phyloP scores from a whole-genome alignment of 1,139 yeast genomes.

The Yamadazyma blattariae region DNA sequence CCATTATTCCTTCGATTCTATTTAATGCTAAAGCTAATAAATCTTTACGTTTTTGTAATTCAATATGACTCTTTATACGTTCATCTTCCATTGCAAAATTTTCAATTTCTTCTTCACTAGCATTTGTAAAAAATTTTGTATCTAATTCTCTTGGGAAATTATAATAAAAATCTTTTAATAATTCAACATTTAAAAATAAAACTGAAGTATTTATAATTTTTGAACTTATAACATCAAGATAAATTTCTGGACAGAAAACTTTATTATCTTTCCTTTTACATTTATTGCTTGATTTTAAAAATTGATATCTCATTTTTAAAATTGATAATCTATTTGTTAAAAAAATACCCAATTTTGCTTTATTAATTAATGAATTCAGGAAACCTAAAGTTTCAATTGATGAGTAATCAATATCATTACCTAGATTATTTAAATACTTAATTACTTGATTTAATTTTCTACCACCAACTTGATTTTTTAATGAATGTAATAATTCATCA shows the following conservation, averaged over 20 bases:
- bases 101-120: constrained; percentile 78
- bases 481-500: constrained; percentile 56
- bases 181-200: constrained; percentile 86
- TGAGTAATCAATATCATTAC: constrained; percentile 41
- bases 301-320: constrained; percentile 70
- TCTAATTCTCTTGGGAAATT: constrained; percentile 95
- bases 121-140: constrained; percentile 57
- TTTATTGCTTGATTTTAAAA: constrained; percentile 65
- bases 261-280: constrained; percentile 80
- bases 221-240: constrained; percentile 87
- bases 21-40: constrained; percentile 76
- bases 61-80: constrained; percentile 83
- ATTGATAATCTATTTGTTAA: constrained; percentile 72
- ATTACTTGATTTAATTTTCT: constrained; percentile 81
- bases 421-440: constrained; percentile 60
- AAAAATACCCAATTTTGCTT: constrained; percentile 86
- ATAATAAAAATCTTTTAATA: constrained; percentile 90
- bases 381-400: constrained; percentile 73
- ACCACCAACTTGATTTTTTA: constrained; percentile 76
- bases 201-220: constrained; percentile 93
- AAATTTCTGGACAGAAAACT: constrained; percentile 91
- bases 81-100: constrained; percentile 94
- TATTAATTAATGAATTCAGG: constrained; percentile 63
- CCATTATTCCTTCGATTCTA: constrained; percentile 86
- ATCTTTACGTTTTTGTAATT: constrained; percentile 89